These are phyloP conservation scores for Termitomyces sp. DNA, from an alignment of 768 basidiomycete species.

Conservation along the genomic window DNA sequence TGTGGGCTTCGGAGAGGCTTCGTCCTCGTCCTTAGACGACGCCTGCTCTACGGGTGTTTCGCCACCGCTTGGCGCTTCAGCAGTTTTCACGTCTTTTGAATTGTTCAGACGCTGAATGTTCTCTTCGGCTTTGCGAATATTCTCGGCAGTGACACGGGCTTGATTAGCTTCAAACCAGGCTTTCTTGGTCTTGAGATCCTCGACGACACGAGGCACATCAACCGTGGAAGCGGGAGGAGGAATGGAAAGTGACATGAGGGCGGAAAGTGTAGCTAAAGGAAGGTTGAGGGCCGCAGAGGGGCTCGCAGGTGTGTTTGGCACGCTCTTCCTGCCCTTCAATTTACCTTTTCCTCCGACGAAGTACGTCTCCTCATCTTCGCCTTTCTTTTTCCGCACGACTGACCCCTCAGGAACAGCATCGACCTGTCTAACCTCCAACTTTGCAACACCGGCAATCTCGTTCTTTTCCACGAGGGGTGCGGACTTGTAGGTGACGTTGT, in stretches of 20 bases:
- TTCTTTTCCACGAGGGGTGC: constrained; percentile 30
- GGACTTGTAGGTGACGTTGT: constrained; percentile 37
- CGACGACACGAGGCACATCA: constrained; percentile 80
- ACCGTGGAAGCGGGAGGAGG: constrained; percentile 73
- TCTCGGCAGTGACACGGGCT: constrained; percentile 69
- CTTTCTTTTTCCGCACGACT: constrained; percentile 88
- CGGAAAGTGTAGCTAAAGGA: constrained; percentile 80
- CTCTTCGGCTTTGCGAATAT: constrained; percentile 73
- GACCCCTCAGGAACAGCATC: constrained; percentile 65
- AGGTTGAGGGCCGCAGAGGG: constrained; percentile 50
- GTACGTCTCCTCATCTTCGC: constrained; percentile 75
- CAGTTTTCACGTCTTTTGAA: constrained; percentile 30
- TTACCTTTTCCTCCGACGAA: constrained; percentile 73
- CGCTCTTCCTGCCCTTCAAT: constrained; percentile 54
- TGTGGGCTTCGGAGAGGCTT: constrained; percentile 25
- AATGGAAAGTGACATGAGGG: constrained; percentile 83
- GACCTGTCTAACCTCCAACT: constrained; percentile 82
- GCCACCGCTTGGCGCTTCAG: constrained; percentile 27
- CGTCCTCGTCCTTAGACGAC: constrained; percentile 28
- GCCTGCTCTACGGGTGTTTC: constrained; percentile 41
- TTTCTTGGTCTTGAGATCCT: constrained; percentile 91
- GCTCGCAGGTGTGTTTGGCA: constrained; percentile 24
- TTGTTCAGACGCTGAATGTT: constrained; percentile 59
- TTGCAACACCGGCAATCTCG: constrained; percentile 60
- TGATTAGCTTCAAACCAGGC: constrained; percentile 95